These are phyloP conservation scores for Choanephora cucurbitarum DNA, from an alignment of 371 early-diverging fungal genomes.

Conservation along the genomic window DNA sequence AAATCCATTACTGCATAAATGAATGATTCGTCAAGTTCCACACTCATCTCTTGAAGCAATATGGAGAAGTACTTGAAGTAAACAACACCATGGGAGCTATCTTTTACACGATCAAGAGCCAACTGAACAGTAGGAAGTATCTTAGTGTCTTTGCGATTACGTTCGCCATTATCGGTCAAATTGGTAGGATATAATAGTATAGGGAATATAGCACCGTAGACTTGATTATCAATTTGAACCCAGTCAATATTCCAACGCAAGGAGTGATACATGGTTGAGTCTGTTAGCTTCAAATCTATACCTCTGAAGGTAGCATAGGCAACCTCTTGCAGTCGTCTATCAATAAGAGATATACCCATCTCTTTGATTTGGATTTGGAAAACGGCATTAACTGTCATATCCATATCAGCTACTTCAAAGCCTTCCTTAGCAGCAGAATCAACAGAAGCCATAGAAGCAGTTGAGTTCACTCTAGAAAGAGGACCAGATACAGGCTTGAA, in stretches of 20 bases:
- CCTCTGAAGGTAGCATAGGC: constrained; percentile 79
- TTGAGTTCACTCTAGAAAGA: constrained; percentile 5
- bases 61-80: constrained; percentile 91
- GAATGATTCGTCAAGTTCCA: constrained; percentile 93
- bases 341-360: constrained; percentile 89
- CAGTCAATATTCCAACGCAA: constrained; percentile 79
- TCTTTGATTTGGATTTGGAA: constrained; percentile 80
- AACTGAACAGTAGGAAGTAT: constrained; percentile 66
- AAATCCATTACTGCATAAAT: constrained; percentile 86
- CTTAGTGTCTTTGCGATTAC: constrained; percentile 25
- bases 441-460: constrained; percentile 23
- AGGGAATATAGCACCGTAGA: constrained; percentile 80
- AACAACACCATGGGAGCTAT: constrained; percentile 84
- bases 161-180: constrained; percentile 66
- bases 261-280: constrained; percentile 76
- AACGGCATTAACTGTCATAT: constrained; percentile 60
- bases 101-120: constrained; percentile 76
- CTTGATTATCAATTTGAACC: constrained; percentile 96
- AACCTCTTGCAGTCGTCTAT: constrained; percentile 75
- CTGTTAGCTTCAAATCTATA: constrained; percentile 71
- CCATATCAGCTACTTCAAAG: constrained; percentile 58
- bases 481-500: constrained; percentile 49
- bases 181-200: constrained; percentile 92
- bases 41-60: constrained; percentile 87
- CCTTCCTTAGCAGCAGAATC: constrained; percentile 46